Evolutionary conservation across 805 yeast species (phyloP), one percentile per base, ranked within the genome.

Genomic region (Yamadazyma nakazawae): DNA sequence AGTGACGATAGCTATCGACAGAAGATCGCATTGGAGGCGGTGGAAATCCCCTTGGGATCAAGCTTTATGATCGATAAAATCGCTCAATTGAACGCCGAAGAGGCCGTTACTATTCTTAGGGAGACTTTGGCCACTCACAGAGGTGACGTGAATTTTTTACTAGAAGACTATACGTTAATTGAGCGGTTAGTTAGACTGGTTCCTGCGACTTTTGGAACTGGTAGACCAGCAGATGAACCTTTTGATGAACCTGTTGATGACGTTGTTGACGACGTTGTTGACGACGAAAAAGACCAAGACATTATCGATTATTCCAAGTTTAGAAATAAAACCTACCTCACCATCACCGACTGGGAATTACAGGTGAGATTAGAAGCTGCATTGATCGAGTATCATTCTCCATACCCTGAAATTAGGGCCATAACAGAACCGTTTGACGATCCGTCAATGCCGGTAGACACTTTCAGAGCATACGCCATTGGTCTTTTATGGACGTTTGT

Each of bases 351-450:
- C 50, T 68, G 74, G 72, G 53, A 56, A 4, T 53, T 69, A 42
- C 72, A 68, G 46, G 59, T 61, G 9, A 54, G 63, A 43, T 43
- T 67, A 14, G 75, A 71, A 48, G 75, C 76, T 1, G 62, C 66
- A 0, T 54, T 71, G 43, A 61, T 71, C 35, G 66, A 63, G 18
- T 70, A 50, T 51, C 70, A 67, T 56, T 69, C 74, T 0, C 75
- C 75, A 2, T 70, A 70, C 48, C 70, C 74, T 2, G 75, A 69
- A 47, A 61, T 68, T 5, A 54, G 74, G 51, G 61, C 74, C 2
- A 66, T 69, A 17, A 65, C 71, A 1, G 72, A 68, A 39, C 72
- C 73, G 3, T 64, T 50, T 45, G 74, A 69, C 46, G 74, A 69
- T 47, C 62, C 66, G 1, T 46, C 50, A 1, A 48, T 63, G 13